phyloP scores from a whole-genome alignment of 2,329 filamentous ascomycete genomes.

The Plenodomus lindquistii region DNA sequence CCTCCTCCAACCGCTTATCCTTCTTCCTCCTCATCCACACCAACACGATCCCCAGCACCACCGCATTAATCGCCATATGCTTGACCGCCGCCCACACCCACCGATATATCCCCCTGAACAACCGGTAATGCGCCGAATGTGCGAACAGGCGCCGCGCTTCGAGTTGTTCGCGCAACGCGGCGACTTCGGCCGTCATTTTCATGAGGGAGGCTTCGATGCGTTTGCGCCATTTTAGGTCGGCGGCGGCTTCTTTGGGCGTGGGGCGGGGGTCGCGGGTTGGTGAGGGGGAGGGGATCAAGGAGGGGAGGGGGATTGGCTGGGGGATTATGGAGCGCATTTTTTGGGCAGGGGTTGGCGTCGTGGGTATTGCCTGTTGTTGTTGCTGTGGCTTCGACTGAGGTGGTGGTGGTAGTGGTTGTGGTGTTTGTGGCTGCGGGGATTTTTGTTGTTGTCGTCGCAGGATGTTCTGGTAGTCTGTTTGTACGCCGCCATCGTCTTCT shows the following conservation, averaged over 20 bases:
- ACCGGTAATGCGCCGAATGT: conserved; percentile 62
- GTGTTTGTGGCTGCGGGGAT: neutral
- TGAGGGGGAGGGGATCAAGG: conserved; percentile 6
- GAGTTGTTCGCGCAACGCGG: conserved; percentile 88
- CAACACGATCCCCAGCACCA: conserved; percentile 67
- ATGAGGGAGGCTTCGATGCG: conserved; percentile 85
- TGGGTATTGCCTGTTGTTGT: conserved; percentile 6
- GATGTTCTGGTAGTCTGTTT: conserved; percentile 12
- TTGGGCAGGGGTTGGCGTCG: conserved; percentile 24
- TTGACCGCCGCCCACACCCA: conserved; percentile 72
- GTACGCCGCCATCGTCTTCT: conserved; percentile 32
- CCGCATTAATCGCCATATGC: conserved; percentile 73
- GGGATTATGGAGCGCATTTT: conserved; percentile 19
- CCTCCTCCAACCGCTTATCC: conserved; percentile 72
- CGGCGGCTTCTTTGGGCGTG: conserved; percentile 14
- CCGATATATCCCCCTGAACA: conserved; percentile 59
- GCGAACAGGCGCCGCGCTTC: conserved; percentile 74
- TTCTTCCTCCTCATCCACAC: conserved; percentile 73
- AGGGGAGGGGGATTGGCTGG: conserved; percentile 25
- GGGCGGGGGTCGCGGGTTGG: neutral
- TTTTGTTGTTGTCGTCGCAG: conserved; percentile 15
- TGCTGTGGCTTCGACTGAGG: too few species aligned
- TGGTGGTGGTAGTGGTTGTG: neutral
- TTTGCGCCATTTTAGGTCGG: conserved; percentile 71
- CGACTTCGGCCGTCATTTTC: conserved; percentile 88